Evolutionary conservation across 441 rosid species (phyloP).

Genomic region (Brassica hybrid): DNA sequence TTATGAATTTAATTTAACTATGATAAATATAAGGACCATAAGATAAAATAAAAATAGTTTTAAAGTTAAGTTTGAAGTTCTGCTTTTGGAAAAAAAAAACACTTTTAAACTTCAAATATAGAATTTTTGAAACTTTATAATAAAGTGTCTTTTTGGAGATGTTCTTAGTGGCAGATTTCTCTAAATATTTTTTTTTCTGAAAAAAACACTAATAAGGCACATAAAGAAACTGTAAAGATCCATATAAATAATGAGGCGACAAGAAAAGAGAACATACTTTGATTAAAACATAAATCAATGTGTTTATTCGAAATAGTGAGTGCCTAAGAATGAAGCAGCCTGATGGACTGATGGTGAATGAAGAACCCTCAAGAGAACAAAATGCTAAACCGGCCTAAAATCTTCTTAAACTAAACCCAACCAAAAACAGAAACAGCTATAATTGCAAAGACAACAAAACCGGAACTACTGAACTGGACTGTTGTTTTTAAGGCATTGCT

Average conservation of each 20-base stretch:
- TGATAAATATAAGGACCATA: too few species aligned
- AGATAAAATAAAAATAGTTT: too few species aligned
- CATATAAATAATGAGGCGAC: background rate
- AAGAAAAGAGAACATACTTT: conserved; percentile 8
- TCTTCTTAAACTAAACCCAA: background rate
- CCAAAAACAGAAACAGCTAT: conserved; percentile 27
- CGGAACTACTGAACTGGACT: conserved; percentile 18
- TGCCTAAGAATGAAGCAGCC: conserved; percentile 13
- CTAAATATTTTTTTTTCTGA: background rate
- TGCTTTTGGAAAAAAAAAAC: too few species aligned
- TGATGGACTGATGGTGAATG: background rate
- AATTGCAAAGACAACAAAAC: conserved; percentile 6
- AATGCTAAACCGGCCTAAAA: conserved; percentile 13
- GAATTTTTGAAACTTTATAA: too few species aligned
- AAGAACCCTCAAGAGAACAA: background rate
- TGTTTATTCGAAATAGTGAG: conserved; percentile 6
- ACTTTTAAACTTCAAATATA: too few species aligned
- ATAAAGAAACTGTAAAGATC: background rate
- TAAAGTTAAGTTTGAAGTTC: too few species aligned
- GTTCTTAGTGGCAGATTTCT: background rate
- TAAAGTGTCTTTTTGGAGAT: too few species aligned
- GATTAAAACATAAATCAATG: background rate
- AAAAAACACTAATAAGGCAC: background rate
- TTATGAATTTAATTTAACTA: too few species aligned
- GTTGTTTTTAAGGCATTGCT: conserved; percentile 30